Conservation (phyloP, 2,329 filamentous ascomycete species). For the Penicillium glabrum region DNA sequence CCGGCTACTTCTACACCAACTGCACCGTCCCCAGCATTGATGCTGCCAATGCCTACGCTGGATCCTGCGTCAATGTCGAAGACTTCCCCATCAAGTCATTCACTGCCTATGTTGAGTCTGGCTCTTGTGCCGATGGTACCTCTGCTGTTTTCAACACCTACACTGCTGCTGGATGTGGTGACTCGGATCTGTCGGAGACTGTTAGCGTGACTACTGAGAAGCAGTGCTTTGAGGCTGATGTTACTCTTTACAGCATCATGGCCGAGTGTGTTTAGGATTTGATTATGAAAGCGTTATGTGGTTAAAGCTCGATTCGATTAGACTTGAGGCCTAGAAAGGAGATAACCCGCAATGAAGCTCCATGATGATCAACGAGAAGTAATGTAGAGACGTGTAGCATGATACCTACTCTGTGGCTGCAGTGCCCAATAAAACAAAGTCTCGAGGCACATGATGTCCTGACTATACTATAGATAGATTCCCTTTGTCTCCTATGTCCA, state of each 20-base stretch:
- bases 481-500: too few species aligned
- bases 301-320: background rate
- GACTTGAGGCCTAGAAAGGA: too few species aligned
- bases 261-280: conserved; percentile 2
- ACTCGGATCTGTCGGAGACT: background rate
- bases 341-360: too few species aligned
- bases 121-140: conserved; percentile 17
- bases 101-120: conserved; percentile 12
- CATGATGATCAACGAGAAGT: too few species aligned
- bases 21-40: conserved; percentile 2
- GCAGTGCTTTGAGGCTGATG: conserved; percentile 9
- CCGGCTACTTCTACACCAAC: conserved; percentile 2
- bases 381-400: too few species aligned
- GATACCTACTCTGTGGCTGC: too few species aligned
- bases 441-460: background rate
- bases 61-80: conserved; percentile 14
- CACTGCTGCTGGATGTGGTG: conserved; percentile 2
- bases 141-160: conserved; percentile 7
- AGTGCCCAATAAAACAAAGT: too few species aligned
- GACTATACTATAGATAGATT: background rate
- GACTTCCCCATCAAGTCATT: conserved; percentile 17
- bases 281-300: too few species aligned
- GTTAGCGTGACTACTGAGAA: background rate
- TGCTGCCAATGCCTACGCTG: conserved; percentile 5
- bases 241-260: conserved; percentile 3